Conservation (phyloP, 768 basidiomycete genomes). For the Trametes meyenii region DNA sequence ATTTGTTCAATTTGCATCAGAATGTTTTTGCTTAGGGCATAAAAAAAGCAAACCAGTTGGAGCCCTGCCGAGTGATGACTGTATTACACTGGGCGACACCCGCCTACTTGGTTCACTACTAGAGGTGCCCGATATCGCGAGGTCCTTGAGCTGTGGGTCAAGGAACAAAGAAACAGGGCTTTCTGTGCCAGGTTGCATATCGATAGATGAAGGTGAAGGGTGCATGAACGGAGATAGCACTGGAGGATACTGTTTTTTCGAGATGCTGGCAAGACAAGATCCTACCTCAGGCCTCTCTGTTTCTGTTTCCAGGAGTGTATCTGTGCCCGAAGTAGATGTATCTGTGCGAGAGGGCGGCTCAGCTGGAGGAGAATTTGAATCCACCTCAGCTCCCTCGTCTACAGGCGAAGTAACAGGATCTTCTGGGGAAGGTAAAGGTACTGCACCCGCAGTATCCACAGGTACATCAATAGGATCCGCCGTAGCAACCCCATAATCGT, state of each 20-base stretch:
- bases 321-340: too few relatives aligned
- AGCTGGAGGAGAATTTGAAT: too few relatives aligned
- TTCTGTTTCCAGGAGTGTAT: too few relatives aligned
- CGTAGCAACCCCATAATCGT: background rate
- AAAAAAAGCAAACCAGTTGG: background rate
- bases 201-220: background rate
- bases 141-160: constrained; percentile 8
- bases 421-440: too few relatives aligned
- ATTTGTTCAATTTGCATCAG: background rate
- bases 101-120: background rate
- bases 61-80: background rate
- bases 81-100: background rate
- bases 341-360: too few relatives aligned
- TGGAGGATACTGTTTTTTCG: background rate
- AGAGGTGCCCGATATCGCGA: constrained; percentile 1
- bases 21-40: background rate
- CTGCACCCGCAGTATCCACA: background rate
- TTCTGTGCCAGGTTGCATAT: background rate
- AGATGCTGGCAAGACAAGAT: background rate
- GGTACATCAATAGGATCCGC: background rate
- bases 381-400: too few relatives aligned
- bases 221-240: background rate
- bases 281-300: too few relatives aligned
- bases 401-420: too few relatives aligned
- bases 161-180: constrained; percentile 14